Conservation (phyloP, 1,139 yeast genomes). For the Kodamaea sp. region DNA sequence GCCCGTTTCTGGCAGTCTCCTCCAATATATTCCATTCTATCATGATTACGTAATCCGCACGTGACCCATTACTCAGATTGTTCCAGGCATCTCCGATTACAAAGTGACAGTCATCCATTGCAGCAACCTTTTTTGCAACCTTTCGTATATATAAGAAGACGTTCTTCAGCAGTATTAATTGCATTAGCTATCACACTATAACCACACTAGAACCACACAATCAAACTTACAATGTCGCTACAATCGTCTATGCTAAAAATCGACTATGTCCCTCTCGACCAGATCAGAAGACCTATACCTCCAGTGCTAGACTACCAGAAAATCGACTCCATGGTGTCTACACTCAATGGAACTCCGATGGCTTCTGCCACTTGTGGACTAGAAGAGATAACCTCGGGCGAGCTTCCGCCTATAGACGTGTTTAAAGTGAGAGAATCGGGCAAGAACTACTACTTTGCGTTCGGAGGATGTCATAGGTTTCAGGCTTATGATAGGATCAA, state of each 20-base stretch:
- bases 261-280: conserved; percentile 60
- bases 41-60: too few relatives aligned
- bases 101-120: too few relatives aligned
- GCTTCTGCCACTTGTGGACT: conserved; percentile 64
- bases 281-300: conserved; percentile 77
- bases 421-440: conserved; percentile 65
- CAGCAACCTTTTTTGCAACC: too few relatives aligned
- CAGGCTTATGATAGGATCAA: conserved; percentile 66
- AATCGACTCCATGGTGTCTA: conserved; percentile 78
- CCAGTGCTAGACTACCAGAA: conserved; percentile 75
- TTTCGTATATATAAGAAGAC: too few relatives aligned
- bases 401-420: conserved; percentile 77
- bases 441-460: conserved; percentile 66
- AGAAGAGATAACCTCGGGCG: conserved; percentile 59
- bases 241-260: conserved; percentile 44
- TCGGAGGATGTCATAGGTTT: conserved; percentile 83
- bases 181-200: too few relatives aligned
- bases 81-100: too few relatives aligned
- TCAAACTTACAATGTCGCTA: conserved; percentile 29
- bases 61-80: too few relatives aligned
- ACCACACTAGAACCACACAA: too few relatives aligned
- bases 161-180: too few relatives aligned
- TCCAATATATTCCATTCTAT: too few relatives aligned
- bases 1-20: too few relatives aligned
- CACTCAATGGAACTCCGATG: conserved; percentile 63